phyloP scores from a whole-genome alignment of 371 early-diverging fungal genomes.

The Mycotypha africana region DNA sequence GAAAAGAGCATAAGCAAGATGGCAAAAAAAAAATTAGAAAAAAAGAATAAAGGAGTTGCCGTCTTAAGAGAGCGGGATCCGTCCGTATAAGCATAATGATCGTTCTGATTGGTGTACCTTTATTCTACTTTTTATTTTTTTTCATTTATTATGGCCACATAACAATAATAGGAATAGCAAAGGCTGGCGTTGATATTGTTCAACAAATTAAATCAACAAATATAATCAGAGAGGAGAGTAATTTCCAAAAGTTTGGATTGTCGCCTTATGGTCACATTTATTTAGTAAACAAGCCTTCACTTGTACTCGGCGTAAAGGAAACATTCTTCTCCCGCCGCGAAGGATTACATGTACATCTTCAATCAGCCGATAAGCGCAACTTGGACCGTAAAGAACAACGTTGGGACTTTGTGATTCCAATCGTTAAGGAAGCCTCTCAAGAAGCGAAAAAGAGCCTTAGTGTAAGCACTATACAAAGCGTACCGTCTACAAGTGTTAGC shows the following conservation, averaged over 20 bases:
- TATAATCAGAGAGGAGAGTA: conserved; percentile 14
- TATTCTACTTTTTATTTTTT: too few species aligned
- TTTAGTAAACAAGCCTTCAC: conserved; percentile 27
- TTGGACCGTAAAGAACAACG: conserved; percentile 39
- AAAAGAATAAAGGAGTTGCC: too few species aligned
- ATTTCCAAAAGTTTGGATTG: conserved; percentile 30
- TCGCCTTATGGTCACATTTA: conserved; percentile 40
- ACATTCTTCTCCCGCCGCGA: conserved; percentile 43
- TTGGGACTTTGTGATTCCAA: conserved; percentile 41
- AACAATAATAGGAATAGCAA: conserved; percentile 35
- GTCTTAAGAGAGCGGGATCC: too few species aligned
- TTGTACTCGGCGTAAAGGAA: conserved; percentile 51
- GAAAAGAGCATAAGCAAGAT: too few species aligned
- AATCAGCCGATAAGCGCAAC: conserved; percentile 31
- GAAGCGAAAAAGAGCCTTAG: conserved; percentile 8
- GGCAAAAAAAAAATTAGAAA: too few species aligned
- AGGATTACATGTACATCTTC: conserved; percentile 43
- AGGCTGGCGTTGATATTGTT: conserved; percentile 44
- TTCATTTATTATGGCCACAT: too few species aligned
- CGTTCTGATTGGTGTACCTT: too few species aligned
- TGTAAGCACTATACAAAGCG: conserved; percentile 14
- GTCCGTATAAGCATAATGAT: too few species aligned
- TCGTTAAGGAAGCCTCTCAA: conserved; percentile 24
- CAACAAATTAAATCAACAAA: conserved; percentile 33
- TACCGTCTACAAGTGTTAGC: conserved; percentile 4